phyloP scores from a whole-genome alignment of 345 rosid species.

The Syzygium aromaticum region DNA sequence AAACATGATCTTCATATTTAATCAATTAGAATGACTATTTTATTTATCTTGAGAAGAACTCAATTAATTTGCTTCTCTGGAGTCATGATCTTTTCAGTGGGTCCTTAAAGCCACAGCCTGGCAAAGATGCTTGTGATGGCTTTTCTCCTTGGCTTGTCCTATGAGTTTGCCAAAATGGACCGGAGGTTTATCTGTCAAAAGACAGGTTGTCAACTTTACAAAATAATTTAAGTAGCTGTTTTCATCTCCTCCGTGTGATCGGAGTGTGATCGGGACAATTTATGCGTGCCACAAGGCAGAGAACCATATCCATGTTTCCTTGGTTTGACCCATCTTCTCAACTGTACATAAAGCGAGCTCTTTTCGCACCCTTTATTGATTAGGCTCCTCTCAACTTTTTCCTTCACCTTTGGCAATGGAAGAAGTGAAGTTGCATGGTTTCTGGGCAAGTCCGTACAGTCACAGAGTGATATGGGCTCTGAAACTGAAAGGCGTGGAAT shows the following conservation, averaged over 20 bases:
- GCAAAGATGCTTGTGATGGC: neutral
- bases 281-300: neutral
- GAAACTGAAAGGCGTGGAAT: conserved; percentile 22
- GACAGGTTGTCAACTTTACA: neutral
- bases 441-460: conserved; percentile 17
- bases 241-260: neutral
- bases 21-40: no score
- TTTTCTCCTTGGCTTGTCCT: neutral
- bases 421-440: conserved; percentile 19
- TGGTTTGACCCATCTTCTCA: neutral
- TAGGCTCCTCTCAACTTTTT: neutral
- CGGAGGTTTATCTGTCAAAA: neutral
- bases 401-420: neutral
- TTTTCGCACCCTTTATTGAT: neutral
- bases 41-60: no score
- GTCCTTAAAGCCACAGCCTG: neutral
- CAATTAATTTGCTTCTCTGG: neutral
- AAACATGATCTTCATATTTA: no score
- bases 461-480: conserved; percentile 23
- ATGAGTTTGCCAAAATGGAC: neutral
- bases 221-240: neutral
- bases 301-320: neutral
- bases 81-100: neutral
- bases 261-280: neutral
- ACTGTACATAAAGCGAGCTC: neutral